Evolutionary conservation across 2,329 filamentous ascomycete species (phyloP), one percentile per base, ranked within the genome.

Genomic region (Diaporthe helianthi): DNA sequence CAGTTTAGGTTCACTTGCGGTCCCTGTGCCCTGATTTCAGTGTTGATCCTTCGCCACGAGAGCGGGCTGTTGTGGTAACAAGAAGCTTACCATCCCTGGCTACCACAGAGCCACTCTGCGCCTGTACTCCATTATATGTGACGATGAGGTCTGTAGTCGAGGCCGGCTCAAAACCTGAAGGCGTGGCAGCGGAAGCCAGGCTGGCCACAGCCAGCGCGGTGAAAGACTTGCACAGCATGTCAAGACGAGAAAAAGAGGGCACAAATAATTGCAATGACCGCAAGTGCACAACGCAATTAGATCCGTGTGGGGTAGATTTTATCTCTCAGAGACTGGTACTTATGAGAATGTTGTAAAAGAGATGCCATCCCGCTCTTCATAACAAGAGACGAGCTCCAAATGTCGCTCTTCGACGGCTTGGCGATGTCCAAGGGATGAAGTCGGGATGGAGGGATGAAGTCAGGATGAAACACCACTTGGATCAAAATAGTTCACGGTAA

Each of bases 131-230:
- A 51, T 76, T 77, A 71, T 78, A 84, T 15, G 77, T 75, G 15
- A 84, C 81, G n/a, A 82, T 73, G 51, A 84, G 78, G 68, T 79
- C 74, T 38, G 73, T 78, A 41, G 78, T 74, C n/a, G 77, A 76
- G 19, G 75, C 74, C 1, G 83, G 83, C 55, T 76, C 71, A 72
- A 84, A 84, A 31, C 81, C 80, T 12, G 75, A 55, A 5, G 83
- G 83, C 15, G 83, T 84, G 10, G 75, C 75, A 12, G 81, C 83
- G 33, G 80, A 74, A 26, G 76, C 75, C 47, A 76, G 67, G 41
- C 79, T 75, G 52, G 77, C 77, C 44, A 78, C 77, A 61, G 75
- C 73, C 66, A 81, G 73, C 36, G 75, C 73, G 33, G 76, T 47
- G 41, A 81, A 46, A 41, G 72, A 77, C 72, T 75, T 75, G 55